Conservation (phyloP, 2,329 filamentous ascomycete species). For the Neonectria neomacrospora region DNA sequence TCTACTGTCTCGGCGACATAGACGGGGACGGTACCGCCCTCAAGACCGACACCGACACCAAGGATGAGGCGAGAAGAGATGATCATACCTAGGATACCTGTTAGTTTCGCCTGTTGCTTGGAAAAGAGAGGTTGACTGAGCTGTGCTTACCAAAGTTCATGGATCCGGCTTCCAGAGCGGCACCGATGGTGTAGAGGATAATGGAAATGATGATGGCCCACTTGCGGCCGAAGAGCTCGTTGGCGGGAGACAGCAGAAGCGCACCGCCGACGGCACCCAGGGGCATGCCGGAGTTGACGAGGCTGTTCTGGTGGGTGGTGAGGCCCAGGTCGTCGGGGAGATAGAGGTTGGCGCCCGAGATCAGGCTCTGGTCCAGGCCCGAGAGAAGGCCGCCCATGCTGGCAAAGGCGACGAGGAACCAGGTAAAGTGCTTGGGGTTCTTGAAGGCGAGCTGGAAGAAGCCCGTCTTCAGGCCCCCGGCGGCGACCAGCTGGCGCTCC, state of each 20-base stretch:
- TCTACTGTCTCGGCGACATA: constrained; percentile 81
- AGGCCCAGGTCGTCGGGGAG: constrained; percentile 69
- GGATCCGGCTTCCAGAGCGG: constrained; percentile 73
- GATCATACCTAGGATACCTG: constrained; percentile 66
- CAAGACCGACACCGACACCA: constrained; percentile 76
- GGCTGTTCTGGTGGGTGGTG: constrained; percentile 65
- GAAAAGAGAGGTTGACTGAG: not conserved
- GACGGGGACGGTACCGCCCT: constrained; percentile 79
- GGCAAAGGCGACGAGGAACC: constrained; percentile 75
- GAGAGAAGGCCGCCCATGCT: constrained; percentile 79
- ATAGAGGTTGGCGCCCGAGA: constrained; percentile 76
- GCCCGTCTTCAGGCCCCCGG: constrained; percentile 48
- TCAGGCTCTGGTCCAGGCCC: constrained; percentile 78
- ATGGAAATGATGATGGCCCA: constrained; percentile 77
- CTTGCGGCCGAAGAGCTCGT: constrained; percentile 74
- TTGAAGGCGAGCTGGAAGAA: constrained; percentile 66
- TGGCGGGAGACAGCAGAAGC: constrained; percentile 71
- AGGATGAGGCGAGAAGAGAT: constrained; percentile 74
- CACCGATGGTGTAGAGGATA: constrained; percentile 76
- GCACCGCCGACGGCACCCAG: constrained; percentile 78
- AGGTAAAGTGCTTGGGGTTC: constrained; percentile 73
- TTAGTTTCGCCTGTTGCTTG: not conserved
- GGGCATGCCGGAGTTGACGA: constrained; percentile 78
- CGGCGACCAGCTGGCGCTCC: constrained; percentile 53
- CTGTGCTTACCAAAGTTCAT: constrained; percentile 66